phyloP scores from a whole-genome alignment of 1,139 yeast species.

The Geotrichum carabidarum region DNA sequence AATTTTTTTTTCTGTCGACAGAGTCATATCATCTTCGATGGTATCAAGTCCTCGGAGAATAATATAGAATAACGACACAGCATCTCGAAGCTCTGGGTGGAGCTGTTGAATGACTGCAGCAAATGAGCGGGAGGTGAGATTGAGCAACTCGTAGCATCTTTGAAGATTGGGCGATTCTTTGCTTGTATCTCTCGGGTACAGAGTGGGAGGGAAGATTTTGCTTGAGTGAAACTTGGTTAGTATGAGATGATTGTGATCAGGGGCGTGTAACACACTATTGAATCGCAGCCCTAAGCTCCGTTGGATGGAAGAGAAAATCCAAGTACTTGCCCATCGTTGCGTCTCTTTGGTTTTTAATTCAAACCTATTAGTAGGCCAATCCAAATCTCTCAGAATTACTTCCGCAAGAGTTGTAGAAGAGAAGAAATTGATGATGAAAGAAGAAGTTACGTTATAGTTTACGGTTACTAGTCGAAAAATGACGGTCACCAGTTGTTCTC shows the following conservation, averaged over 20 bases:
- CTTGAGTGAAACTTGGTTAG: slow-evolving; percentile 19
- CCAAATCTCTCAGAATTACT: no score
- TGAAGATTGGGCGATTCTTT: slow-evolving; percentile 46
- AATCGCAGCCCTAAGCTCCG: slow-evolving; percentile 63
- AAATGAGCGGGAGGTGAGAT: slow-evolving; percentile 78
- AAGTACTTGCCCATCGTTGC: slow-evolving; percentile 59
- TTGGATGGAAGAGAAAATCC: slow-evolving; percentile 64
- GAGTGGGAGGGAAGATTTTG: slow-evolving; percentile 38
- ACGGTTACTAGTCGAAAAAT: no score
- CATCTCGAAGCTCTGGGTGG: slow-evolving; percentile 82
- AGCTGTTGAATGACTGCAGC: slow-evolving; percentile 88
- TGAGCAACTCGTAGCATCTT: slow-evolving; percentile 66
- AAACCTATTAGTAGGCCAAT: no score
- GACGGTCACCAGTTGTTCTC: no score
- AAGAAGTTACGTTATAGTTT: no score
- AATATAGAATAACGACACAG: slow-evolving; percentile 62
- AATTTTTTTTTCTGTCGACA: slow-evolving; percentile 64
- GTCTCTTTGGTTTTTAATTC: not conserved
- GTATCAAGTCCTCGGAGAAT: slow-evolving; percentile 90
- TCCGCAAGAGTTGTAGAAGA: no score
- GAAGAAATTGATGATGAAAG: no score
- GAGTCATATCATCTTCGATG: slow-evolving; percentile 91
- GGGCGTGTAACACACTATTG: slow-evolving; percentile 43
- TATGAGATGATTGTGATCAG: not conserved
- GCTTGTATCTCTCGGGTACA: slow-evolving; percentile 49